These are phyloP conservation scores for Hirsutella rhossiliensis DNA, from an alignment of 2,329 filamentous ascomycete species.

Conservation along the genomic window DNA sequence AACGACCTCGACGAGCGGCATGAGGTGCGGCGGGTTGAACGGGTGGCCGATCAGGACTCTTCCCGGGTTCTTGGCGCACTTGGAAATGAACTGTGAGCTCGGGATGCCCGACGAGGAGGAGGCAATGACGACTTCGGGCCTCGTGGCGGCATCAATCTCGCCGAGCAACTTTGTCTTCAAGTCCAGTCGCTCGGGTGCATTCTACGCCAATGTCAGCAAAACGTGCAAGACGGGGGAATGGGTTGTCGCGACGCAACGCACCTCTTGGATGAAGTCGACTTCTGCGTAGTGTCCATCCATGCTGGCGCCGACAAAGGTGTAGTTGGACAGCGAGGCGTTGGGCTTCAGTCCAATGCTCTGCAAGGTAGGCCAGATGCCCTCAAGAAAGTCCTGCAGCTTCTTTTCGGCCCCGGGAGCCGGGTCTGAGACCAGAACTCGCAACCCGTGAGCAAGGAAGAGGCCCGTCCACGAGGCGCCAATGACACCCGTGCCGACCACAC, in stretches of 20 bases:
- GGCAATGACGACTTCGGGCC: constrained; percentile 22
- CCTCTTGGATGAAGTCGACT: constrained; percentile 23
- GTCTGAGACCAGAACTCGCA: constrained; percentile 26
- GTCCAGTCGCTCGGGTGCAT: constrained; percentile 25
- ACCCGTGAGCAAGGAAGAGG: constrained; percentile 17
- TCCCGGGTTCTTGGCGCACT: constrained; percentile 10
- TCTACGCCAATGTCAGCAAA: constrained; percentile 6
- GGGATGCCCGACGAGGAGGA: constrained; percentile 25
- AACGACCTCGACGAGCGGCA: constrained; percentile 34
- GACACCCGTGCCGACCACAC: constrained; percentile 19
- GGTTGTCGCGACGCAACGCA: background rate
- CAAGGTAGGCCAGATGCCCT: constrained; percentile 4
- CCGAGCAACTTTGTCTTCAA: constrained; percentile 25
- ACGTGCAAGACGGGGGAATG: background rate
- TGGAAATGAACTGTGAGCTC: constrained; percentile 4
- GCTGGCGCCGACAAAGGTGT: constrained; percentile 2
- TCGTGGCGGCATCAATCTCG: constrained; percentile 17
- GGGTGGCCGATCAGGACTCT: constrained; percentile 32
- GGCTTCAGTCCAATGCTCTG: background rate
- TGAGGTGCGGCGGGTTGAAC: constrained; percentile 35
- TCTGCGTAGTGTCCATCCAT: constrained; percentile 3
- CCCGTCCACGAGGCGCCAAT: constrained; percentile 25
- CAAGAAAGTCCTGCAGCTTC: constrained; percentile 10
- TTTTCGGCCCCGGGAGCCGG: constrained; percentile 21
- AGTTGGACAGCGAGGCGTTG: constrained; percentile 1